phyloP scores from a whole-genome alignment of 441 rosid genomes.

The Rhodomyrtus psidioides region DNA sequence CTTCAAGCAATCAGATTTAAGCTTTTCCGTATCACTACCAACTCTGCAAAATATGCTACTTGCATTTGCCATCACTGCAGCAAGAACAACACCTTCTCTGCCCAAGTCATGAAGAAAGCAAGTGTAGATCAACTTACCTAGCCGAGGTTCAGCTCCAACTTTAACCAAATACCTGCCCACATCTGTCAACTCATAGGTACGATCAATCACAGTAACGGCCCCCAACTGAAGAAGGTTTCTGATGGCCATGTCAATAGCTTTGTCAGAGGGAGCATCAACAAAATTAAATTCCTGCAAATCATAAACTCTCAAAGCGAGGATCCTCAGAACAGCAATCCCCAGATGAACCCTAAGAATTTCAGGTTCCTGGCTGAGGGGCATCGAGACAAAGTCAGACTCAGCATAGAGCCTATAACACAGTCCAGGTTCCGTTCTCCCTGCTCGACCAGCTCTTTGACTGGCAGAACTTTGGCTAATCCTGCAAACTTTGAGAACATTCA shows the following conservation, averaged over 20 bases:
- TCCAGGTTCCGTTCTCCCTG: constrained; percentile 90
- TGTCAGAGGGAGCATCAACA: constrained; percentile 71
- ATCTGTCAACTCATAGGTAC: constrained; percentile 44
- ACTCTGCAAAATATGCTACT: constrained; percentile 89
- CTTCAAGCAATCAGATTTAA: constrained; percentile 76
- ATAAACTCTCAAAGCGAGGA: constrained; percentile 63
- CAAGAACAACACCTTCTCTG: constrained; percentile 87
- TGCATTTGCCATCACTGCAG: constrained; percentile 87
- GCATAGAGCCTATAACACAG: constrained; percentile 76
- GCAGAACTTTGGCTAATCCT: constrained; percentile 82
- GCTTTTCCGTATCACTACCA: constrained; percentile 60
- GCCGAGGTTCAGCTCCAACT: constrained; percentile 86
- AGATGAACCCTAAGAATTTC: constrained; percentile 90
- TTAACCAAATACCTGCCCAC: constrained; percentile 62
- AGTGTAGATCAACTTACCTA: constrained; percentile 68
- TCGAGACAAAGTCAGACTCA: constrained; percentile 34
- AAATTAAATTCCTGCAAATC: constrained; percentile 58
- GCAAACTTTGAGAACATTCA: constrained; percentile 73
- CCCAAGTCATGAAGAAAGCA: constrained; percentile 42
- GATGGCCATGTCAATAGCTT: constrained; percentile 65
- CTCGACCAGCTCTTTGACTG: constrained; percentile 92
- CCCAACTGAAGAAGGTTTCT: constrained; percentile 78
- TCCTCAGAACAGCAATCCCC: constrained; percentile 80
- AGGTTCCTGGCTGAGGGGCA: constrained; percentile 66
- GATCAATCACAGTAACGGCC: constrained; percentile 37